phyloP scores from a whole-genome alignment of 768 basidiomycete species.

The Lactarius hatsudake region DNA sequence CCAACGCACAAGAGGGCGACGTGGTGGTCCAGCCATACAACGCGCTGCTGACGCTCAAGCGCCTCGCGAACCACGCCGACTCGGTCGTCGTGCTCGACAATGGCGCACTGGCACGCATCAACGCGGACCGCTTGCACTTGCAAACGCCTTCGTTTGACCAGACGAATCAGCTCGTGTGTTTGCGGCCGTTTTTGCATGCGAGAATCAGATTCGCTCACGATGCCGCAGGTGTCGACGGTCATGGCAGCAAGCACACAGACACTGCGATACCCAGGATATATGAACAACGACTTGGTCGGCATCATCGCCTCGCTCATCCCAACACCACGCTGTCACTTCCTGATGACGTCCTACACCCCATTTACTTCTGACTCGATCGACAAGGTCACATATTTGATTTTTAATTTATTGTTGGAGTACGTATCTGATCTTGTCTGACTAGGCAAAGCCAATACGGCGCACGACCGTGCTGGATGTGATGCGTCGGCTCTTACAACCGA shows the following conservation, averaged over 20 bases:
- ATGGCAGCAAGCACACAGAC: constrained; percentile 98
- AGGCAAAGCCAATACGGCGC: constrained; percentile 94
- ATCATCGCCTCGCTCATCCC: constrained; percentile 97
- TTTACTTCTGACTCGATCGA: constrained; percentile 97
- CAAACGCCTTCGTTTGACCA: constrained; percentile 89
- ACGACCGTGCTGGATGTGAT: constrained; percentile 98
- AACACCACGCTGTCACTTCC: constrained; percentile 95
- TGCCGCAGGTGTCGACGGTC: constrained; percentile 82
- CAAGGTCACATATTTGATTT: constrained; percentile 51
- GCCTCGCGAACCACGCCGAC: constrained; percentile 94
- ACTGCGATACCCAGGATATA: constrained; percentile 94
- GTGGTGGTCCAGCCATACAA: constrained; percentile 99
- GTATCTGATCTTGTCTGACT: constrained; percentile 11
- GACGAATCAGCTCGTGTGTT: constrained; percentile 77
- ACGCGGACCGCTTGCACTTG: constrained; percentile 85
- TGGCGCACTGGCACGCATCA: constrained; percentile 87
- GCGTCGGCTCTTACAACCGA: constrained; percentile 95
- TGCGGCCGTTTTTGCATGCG: background rate
- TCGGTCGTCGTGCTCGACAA: constrained; percentile 98
- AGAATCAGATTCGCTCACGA: background rate
- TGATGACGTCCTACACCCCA: constrained; percentile 98
- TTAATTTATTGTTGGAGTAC: background rate
- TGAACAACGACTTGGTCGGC: constrained; percentile 98
- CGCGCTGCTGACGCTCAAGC: constrained; percentile 86
- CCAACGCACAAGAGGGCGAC: constrained; percentile 88